phyloP scores from a whole-genome alignment of 2,329 filamentous ascomycete species.

The Cryphonectria nitschkei region DNA sequence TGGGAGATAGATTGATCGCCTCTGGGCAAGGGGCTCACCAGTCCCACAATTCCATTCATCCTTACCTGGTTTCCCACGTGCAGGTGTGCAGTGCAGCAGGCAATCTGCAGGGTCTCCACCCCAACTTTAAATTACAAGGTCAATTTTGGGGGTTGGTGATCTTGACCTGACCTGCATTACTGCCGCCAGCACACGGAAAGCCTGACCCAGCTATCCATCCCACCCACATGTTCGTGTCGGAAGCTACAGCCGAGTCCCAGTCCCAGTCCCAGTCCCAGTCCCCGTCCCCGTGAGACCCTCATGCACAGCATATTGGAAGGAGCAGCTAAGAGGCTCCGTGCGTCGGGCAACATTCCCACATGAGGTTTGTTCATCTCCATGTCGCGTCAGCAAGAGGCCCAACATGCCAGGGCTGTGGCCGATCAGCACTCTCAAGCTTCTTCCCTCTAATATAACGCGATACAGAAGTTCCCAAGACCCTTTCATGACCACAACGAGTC shows the following conservation, averaged over 20 bases:
- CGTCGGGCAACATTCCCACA: background rate
- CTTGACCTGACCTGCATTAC: background rate
- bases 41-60: background rate
- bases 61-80: slow-evolving; percentile 1
- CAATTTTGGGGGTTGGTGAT: background rate
- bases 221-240: background rate
- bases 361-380: background rate
- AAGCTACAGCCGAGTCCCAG: slow-evolving; percentile 1
- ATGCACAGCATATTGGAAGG: slow-evolving; percentile 5
- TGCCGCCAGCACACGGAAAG: background rate
- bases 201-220: background rate
- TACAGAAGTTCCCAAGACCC: background rate
- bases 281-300: background rate
- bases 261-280: background rate
- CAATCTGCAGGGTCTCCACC: slow-evolving; percentile 10
- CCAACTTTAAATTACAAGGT: slow-evolving; percentile 10
- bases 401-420: background rate
- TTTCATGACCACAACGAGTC: background rate
- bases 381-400: background rate
- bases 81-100: background rate
- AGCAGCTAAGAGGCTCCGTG: background rate
- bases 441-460: background rate
- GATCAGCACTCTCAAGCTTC: background rate
- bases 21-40: background rate
- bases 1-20: background rate